Conservation (phyloP, 257 asterid species). For the Craterostigma plantagineum region DNA sequence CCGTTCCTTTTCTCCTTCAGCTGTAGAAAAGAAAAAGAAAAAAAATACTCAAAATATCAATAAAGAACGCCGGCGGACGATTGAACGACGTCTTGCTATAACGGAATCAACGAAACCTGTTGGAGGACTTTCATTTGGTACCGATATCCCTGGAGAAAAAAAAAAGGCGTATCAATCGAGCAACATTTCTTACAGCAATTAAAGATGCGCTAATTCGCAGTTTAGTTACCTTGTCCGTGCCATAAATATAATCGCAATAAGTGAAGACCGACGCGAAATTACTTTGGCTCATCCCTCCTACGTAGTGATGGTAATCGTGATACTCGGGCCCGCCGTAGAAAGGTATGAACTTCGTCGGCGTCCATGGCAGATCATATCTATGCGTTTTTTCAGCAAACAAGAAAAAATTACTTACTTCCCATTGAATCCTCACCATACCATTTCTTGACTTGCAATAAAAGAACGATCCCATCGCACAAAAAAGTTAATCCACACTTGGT, state of each 20-base stretch:
- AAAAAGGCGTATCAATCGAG: neutral
- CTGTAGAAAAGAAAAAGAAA: too few species aligned
- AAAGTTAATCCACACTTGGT: too few species aligned
- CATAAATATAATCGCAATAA: constrained; percentile 85
- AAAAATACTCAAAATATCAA: too few species aligned
- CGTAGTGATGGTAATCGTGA: constrained; percentile 98
- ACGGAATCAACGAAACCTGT: neutral
- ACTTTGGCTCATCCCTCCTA: constrained; percentile 94
- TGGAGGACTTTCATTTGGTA: constrained; percentile 1
- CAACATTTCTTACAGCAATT: neutral
- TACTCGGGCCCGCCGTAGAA: constrained; percentile 95
- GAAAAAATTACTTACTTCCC: too few species aligned
- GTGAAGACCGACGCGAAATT: constrained; percentile 98
- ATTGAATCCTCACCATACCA: too few species aligned
- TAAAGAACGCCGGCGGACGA: too few species aligned
- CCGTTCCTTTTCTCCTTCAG: too few species aligned
- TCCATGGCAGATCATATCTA: constrained; percentile 96
- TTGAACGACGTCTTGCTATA: too few species aligned
- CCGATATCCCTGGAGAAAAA: constrained; percentile 1
- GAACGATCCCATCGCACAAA: too few species aligned
- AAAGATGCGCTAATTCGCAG: neutral
- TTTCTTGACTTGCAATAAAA: too few species aligned
- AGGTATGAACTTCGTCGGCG: constrained; percentile 73
- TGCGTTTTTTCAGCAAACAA: neutral
- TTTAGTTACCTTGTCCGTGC: constrained; percentile 80